Percentiles rank a stretch among this genome's conserved stretches.
Conservation (phyloP, 2,329 filamentous ascomycete genomes). For the Aciculosporium take region DNA sequence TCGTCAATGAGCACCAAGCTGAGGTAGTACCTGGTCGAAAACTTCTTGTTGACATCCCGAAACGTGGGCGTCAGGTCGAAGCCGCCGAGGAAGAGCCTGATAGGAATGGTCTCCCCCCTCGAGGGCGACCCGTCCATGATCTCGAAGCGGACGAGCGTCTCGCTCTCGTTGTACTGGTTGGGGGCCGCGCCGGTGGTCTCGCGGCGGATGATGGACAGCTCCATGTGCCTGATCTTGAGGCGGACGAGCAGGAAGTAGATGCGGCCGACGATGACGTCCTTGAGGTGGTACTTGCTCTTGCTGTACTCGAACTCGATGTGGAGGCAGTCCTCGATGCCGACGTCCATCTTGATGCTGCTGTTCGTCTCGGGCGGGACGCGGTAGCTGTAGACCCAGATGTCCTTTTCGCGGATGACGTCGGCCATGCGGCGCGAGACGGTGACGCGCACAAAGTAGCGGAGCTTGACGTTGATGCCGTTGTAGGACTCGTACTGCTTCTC, state of each 20-base stretch:
- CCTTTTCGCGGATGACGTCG: conserved; percentile 96
- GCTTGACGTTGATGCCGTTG: conserved; percentile 98
- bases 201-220: conserved; percentile 89
- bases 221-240: conserved; percentile 99
- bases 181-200: conserved; percentile 94
- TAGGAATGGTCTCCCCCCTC: conserved; percentile 86
- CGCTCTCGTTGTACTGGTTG: conserved; percentile 99
- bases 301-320: conserved; percentile 99
- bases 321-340: conserved; percentile 96
- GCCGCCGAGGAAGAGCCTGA: conserved; percentile 88
- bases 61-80: conserved; percentile 97
- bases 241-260: conserved; percentile 97
- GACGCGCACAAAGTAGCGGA: conserved; percentile 95
- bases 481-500: conserved; percentile 99
- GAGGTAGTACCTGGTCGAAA: conserved; percentile 93
- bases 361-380: conserved; percentile 96
- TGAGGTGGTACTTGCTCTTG: conserved; percentile 97
- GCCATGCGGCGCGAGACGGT: conserved; percentile 95
- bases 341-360: conserved; percentile 99
- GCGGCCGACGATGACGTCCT: conserved; percentile 94
- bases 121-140: conserved; percentile 99
- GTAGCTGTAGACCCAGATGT: conserved; percentile 99
- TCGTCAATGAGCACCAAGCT: conserved; percentile 93
- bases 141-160: conserved; percentile 95
- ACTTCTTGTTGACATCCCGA: conserved; percentile 99